Base-by-base conservation (phyloP, 306 rosid genomes). In the Rubus idaeus region DNA sequence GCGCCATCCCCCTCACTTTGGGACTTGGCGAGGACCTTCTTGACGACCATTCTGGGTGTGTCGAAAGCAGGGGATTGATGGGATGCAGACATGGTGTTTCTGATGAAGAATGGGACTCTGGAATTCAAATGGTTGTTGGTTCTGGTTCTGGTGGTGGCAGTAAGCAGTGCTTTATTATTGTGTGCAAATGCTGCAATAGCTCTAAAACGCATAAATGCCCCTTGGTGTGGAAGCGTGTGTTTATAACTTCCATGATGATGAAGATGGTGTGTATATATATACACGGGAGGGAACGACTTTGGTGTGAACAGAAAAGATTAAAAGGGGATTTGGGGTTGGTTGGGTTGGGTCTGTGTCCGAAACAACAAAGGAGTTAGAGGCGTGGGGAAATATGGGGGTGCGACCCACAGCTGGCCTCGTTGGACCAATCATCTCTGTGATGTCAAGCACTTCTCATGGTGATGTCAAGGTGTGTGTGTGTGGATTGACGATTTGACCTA, bases 21-120 rank as follows among this genome's bases (percentile, higher is more conserved):
- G 61, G 67, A 68, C 68, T 77, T 81, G 78, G 88, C 88, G 14
- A 68, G 70, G 64, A 90, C 75, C 78, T 83, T 90, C 85, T 90
- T 90, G 76, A 73, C 68, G 44, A 86, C 90, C 85, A 87, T 79
- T 74, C 96, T 92, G 37, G 96, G 94, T 5, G 81, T 37, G 82
- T 68, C 61, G 37, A 83, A 83, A 35, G 79, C 62, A 30, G 83
- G 62, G 56, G 81, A 61, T 40, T 82, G 70, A 75, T 78, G 79
- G 20, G 90, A 80, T 13, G 18, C 65, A 62, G 93, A 83, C 93
- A 89, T 87, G 86, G 41, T 83, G 85, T 67, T 68, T 62, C 78
- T 47, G 30, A 78, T 39, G 6, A 49, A 58, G 44, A 56, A 55
- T 50, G 77, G 83, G 42, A 17, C 30, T 55, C 18, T 41, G 30